phyloP scores from a whole-genome alignment of 2,329 filamentous ascomycete genomes.

The Hypoxylon sp. region DNA sequence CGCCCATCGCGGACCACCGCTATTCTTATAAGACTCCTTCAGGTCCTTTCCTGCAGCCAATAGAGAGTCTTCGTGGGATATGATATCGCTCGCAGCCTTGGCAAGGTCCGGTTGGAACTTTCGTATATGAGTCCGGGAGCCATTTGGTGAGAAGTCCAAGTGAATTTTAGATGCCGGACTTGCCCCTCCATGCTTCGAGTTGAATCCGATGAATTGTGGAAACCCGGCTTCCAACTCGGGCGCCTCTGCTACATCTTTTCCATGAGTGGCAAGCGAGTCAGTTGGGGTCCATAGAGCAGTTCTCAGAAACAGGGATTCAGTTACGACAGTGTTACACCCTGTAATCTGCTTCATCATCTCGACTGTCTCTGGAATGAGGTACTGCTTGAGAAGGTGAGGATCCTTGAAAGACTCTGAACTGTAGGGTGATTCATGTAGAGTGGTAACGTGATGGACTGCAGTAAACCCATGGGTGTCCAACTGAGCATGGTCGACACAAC shows the following conservation, averaged over 20 bases:
- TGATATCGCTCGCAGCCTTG: conserved; percentile 19
- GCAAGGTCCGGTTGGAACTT: conserved; percentile 9
- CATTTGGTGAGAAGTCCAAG: conserved; percentile 19
- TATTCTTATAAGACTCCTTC: conserved; percentile 14
- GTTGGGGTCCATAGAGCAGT: conserved; percentile 14
- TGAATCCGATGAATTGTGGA: conserved; percentile 27
- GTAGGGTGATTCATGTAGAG: conserved; percentile 11
- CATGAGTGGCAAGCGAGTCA: conserved; percentile 14
- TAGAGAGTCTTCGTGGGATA: conserved; percentile 21
- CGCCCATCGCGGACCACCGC: conserved; percentile 20
- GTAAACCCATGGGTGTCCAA: conserved; percentile 20
- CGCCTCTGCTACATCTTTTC: conserved; percentile 3
- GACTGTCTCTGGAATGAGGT: conserved; percentile 5
- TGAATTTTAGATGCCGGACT: conserved; percentile 23
- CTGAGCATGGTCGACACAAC: conserved; percentile 2
- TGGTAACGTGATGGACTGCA: conserved; percentile 7
- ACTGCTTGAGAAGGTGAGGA: conserved; percentile 17
- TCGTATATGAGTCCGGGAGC: conserved; percentile 17
- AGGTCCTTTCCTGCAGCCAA: background rate
- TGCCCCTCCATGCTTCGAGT: conserved; percentile 14
- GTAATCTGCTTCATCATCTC: conserved; percentile 25
- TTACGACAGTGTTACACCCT: conserved; percentile 19
- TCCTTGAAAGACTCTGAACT: conserved; percentile 17
- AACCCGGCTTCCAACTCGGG: conserved; percentile 20
- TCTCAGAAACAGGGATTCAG: conserved; percentile 13